Evolutionary conservation across 768 basidiomycete genomes (phyloP).

Genomic region (Leccinum olivaceopallidum): DNA sequence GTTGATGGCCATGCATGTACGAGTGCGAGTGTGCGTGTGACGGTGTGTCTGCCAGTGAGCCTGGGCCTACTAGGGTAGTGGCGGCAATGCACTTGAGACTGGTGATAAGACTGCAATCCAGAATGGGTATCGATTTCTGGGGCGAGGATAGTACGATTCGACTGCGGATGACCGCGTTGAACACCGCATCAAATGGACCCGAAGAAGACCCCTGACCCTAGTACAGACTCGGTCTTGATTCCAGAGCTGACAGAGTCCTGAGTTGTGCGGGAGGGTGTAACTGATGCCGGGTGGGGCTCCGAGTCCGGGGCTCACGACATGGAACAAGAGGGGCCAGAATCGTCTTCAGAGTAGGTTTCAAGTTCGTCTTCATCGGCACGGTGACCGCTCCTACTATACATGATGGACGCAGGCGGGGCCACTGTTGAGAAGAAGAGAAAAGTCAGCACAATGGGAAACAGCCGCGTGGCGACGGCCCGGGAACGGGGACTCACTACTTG

Average conservation of each 20-base stretch:
- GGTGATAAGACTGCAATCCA: slow-evolving; percentile 18
- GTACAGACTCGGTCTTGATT: slow-evolving; percentile 28
- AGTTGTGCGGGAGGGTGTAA: slow-evolving; percentile 55
- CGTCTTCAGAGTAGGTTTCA: slow-evolving; percentile 67
- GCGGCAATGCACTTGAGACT: not conserved
- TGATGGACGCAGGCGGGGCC: slow-evolving; percentile 72
- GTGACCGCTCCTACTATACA: slow-evolving; percentile 79
- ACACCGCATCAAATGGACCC: slow-evolving; percentile 25
- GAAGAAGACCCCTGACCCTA: slow-evolving; percentile 30
- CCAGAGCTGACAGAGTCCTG: slow-evolving; percentile 40
- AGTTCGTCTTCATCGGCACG: slow-evolving; percentile 74
- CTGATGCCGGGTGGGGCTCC: slow-evolving; percentile 42
- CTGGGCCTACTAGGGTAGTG: not conserved
- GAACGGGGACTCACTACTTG: slow-evolving; percentile 55
- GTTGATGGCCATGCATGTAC: slow-evolving; percentile 1
- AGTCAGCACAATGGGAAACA: not conserved
- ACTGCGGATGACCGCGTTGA: slow-evolving; percentile 31
- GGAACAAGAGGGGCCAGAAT: slow-evolving; percentile 38
- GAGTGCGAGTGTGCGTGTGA: slow-evolving; percentile 1
- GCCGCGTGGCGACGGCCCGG: not conserved
- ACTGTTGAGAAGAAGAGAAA: slow-evolving; percentile 34
- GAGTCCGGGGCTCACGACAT: slow-evolving; percentile 33
- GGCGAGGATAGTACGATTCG: slow-evolving; percentile 21
- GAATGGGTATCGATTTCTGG: slow-evolving; percentile 15
- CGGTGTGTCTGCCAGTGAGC: not conserved